Conservation (phyloP, 2,329 filamentous ascomycete species). For the Cladosporium cucumerinum region DNA sequence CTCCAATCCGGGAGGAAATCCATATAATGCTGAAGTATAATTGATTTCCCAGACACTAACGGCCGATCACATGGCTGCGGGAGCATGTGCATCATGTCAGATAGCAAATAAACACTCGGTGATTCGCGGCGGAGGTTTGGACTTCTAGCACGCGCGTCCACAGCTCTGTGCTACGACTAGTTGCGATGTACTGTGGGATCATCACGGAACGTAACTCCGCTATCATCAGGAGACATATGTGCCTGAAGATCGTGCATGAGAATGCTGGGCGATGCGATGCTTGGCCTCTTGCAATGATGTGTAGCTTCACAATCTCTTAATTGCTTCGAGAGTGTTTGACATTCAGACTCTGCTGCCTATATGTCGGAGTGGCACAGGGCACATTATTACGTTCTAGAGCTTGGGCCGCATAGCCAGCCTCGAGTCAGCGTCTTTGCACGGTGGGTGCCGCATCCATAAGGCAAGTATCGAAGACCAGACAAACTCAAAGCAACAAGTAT, state of each 20-base stretch:
- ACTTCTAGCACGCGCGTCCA: conserved; percentile 3
- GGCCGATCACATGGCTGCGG: background rate
- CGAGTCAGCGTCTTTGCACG: background rate
- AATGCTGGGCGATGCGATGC: background rate
- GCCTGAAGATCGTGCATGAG: background rate
- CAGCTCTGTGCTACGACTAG: background rate
- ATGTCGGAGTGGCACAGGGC: background rate
- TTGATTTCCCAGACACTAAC: background rate
- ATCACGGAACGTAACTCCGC: conserved; percentile 2
- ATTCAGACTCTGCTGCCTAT: background rate
- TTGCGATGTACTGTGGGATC: background rate
- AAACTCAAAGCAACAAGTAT: background rate
- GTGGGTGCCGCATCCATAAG: background rate
- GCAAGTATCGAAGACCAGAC: background rate
- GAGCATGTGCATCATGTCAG: background rate
- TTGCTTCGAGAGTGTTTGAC: background rate
- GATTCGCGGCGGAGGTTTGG: background rate
- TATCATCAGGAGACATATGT: background rate
- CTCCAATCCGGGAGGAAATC: background rate
- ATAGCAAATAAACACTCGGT: background rate
- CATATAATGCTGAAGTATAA: background rate
- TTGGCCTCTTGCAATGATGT: background rate
- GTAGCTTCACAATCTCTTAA: background rate
- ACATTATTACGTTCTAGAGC: background rate
- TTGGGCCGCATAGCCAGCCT: background rate